Evolutionary conservation across 331 rosid genomes (phyloP).

Genomic region (Phaseolus coccineus): DNA sequence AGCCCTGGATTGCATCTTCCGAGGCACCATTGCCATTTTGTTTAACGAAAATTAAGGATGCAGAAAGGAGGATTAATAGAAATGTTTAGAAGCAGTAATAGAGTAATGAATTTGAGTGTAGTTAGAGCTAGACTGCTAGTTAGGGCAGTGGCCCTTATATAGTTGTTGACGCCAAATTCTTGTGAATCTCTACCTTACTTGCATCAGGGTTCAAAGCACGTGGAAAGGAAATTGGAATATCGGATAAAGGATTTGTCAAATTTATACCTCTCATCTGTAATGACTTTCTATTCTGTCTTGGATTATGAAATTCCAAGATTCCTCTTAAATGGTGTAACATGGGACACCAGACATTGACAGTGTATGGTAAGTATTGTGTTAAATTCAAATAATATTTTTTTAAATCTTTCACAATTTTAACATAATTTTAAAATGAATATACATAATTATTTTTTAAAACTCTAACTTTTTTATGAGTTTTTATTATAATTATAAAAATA

Average conservation of each 20-base stretch:
- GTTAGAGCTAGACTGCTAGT: constrained; percentile 19
- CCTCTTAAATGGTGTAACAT: too few species aligned
- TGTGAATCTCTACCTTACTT: constrained; percentile 58
- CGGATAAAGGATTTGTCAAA: constrained; percentile 32
- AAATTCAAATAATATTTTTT: too few species aligned
- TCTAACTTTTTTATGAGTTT: too few species aligned
- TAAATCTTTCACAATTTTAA: too few species aligned
- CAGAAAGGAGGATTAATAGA: constrained; percentile 1
- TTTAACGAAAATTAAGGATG: neutral
- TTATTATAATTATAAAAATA: too few species aligned
- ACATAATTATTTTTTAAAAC: too few species aligned
- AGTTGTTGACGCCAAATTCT: constrained; percentile 3
- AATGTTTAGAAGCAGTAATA: neutral
- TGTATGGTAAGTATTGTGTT: too few species aligned
- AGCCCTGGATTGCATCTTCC: constrained; percentile 43
- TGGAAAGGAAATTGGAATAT: constrained; percentile 16
- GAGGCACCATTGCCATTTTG: constrained; percentile 37
- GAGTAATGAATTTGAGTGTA: neutral
- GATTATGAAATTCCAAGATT: too few species aligned
- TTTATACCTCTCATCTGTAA: constrained; percentile 36
- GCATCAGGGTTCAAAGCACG: constrained; percentile 34
- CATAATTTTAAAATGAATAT: too few species aligned
- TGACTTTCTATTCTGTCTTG: constrained; percentile 17
- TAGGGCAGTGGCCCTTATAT: constrained; percentile 29
- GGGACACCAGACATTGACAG: too few species aligned